Conservation (phyloP, 139 green algal species). For the Closterium sp. region DNA sequence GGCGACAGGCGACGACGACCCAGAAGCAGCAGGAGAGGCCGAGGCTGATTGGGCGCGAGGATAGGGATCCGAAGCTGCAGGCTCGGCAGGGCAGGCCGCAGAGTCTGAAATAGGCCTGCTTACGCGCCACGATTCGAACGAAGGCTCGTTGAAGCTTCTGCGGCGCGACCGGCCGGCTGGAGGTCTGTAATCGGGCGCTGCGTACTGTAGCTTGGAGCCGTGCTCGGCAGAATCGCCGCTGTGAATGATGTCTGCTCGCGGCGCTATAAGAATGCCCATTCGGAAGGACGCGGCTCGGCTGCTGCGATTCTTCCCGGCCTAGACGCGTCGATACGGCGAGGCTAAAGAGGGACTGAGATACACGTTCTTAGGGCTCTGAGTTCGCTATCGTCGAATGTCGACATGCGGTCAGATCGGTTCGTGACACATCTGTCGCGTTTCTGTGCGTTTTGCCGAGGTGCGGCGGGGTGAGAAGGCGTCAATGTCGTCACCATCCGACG, state of each 20-base stretch:
- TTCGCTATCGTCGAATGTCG: too few species aligned
- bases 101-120: not conserved
- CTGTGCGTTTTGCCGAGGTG: too few species aligned
- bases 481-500: too few species aligned
- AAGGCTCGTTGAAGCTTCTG: not conserved
- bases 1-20: not conserved
- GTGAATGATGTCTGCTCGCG: not conserved
- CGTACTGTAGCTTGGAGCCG: not conserved
- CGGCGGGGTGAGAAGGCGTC: too few species aligned
- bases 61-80: not conserved
- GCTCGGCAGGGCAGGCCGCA: not conserved
- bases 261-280: not conserved
- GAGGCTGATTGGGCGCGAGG: not conserved
- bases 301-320: too few species aligned
- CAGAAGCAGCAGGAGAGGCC: not conserved
- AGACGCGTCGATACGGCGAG: not conserved
- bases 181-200: not conserved
- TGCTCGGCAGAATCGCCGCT: not conserved
- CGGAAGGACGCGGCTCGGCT: not conserved
- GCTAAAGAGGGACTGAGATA: too few species aligned
- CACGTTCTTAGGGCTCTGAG: too few species aligned
- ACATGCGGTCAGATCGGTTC: too few species aligned
- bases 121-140: not conserved
- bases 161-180: not conserved
- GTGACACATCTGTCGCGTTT: too few species aligned